Evolutionary conservation across 495 filamentous ascomycete genomes (phyloP), one percentile per base, ranked within the genome.

Genomic region (Podospora pseudocomata): DNA sequence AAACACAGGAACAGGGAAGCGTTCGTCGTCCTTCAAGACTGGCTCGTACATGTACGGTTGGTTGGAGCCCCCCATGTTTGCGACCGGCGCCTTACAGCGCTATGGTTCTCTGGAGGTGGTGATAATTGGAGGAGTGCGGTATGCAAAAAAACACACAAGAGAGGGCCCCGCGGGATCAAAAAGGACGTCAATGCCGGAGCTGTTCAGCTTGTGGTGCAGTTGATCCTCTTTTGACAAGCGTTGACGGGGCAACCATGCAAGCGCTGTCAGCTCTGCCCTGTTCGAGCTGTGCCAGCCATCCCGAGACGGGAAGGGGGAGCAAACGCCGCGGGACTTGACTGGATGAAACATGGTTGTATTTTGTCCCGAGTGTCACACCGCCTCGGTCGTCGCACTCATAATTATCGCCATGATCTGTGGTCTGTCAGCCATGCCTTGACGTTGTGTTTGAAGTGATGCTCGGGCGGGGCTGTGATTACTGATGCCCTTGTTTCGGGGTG

Each of bases 1-100:
- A 80, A 95, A 97, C 0, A 76, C 73, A 7, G 78, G 81, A 44
- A 90, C 82, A 70, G 84, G 75, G 75, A 78, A 64, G 81, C 84
- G 67, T 70, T 78, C 77, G 55, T 86, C 80, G 60, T 75, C 75
- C 60, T 79, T 75, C 39, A 49, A 18, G 64, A 83, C 77, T 39
- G 79, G 76, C 72, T 89, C 86, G 79, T 96, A 96, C 79, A 96
- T 81, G 82, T 90, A 96, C 65, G 93, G 93, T 81, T 85, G 88
- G 64, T 85, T 81, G 56, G 77, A 78, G 70, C 80, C 86, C 71
- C 89, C 30, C 32, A 34, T 62, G 9, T 62, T 90, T n/a, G 65
- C 58, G 61, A 23, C 19, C 66, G 13, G 56, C 26, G 26, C 16
- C 16, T 61, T 30, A 30, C 59, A 23, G 34, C 16, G 26, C 26